Base-by-base conservation (phyloP, 768 basidiomycete genomes). In the Phylloporus rhodoxanthus region DNA sequence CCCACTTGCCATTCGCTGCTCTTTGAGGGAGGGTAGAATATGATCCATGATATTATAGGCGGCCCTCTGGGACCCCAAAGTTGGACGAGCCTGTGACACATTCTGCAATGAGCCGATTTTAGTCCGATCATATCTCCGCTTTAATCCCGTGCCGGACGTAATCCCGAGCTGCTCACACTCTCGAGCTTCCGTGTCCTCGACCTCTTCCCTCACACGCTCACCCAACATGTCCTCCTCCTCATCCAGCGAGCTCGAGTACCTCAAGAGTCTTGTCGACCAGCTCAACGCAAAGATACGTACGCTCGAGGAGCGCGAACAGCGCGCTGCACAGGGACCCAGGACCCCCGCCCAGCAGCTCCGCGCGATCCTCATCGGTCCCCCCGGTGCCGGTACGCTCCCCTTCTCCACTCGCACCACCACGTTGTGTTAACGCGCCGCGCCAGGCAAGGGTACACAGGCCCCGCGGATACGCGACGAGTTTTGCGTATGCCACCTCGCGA, bases 361-460 rank as follows among this genome's bases (percentile, higher is more conserved):
- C 42, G 85, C 95, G 58, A 91, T 99, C 60, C 78, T 99, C 59
- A 75, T 99, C 57, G 96, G 96, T 47, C 96, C 96, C 52, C 96
- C 96, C 38, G 96, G 96, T 60, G 91, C 96, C 63, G 95, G 95
- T 95, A 59, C 56, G 85, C 19, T 4, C 19, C 33, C n/a, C n/a
- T 19, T 13, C 37, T 8, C 37, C 19, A n/a, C 37, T 1, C 37
- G 29, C 29, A 30, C 29, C 2, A 13, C 29, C 11, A 11, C 11
- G 37, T 5, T 1, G 34, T 13, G 37, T 20, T 38, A 20, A 38
- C 37, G 19, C 19, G 37, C 41, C n/a, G 4, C 25, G 32, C 3
- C 64, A 96, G 95, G 95, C 58, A 99, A 99, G 78, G 96, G 96
- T 23, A 99, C 96, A 3, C 96, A 99, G 70, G 96, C 93, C 0